A percentile compares a stretch with the other conserved stretches of the same genome.
Evolutionary conservation across 331 rosid species (phyloP).

Genomic region (Spiraea crenata): DNA sequence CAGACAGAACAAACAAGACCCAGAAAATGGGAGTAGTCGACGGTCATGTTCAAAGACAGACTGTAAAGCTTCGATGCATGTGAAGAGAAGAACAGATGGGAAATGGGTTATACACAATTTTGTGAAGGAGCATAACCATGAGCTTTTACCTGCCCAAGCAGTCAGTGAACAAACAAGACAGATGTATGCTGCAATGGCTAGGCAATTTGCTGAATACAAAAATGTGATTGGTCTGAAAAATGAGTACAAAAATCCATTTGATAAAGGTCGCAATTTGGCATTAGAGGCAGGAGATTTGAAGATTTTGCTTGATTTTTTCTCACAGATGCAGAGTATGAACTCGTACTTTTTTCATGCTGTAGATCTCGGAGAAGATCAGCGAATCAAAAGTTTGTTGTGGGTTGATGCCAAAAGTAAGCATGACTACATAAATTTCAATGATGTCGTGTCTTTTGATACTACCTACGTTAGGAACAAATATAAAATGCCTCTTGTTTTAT

Average conservation of each 20-base stretch:
- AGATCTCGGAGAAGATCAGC: constrained; percentile 88
- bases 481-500: constrained; percentile 89
- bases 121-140: constrained; percentile 94
- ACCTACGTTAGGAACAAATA: constrained; percentile 76
- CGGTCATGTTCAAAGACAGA: constrained; percentile 94
- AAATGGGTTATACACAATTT: constrained; percentile 96
- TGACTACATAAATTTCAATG: constrained; percentile 73
- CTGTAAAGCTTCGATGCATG: constrained; percentile 99
- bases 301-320: constrained; percentile 64
- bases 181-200: constrained; percentile 98
- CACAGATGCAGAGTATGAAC: constrained; percentile 78
- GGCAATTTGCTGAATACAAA: constrained; percentile 94
- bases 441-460: constrained; percentile 86
- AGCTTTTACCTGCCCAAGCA: constrained; percentile 95
- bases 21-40: constrained; percentile 83
- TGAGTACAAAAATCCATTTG: constrained; percentile 72
- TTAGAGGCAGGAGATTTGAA: constrained; percentile 75
- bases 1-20: constrained; percentile 83
- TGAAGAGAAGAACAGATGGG: constrained; percentile 89
- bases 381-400: constrained; percentile 79
- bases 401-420: constrained; percentile 92
- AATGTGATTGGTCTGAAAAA: constrained; percentile 82
- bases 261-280: constrained; percentile 72
- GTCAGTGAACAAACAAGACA: constrained; percentile 94
- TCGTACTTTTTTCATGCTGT: constrained; percentile 80